Evolutionary conservation across 345 rosid genomes (phyloP), one percentile per base, ranked within the genome.

Genomic region (Aquilaria sinensis): DNA sequence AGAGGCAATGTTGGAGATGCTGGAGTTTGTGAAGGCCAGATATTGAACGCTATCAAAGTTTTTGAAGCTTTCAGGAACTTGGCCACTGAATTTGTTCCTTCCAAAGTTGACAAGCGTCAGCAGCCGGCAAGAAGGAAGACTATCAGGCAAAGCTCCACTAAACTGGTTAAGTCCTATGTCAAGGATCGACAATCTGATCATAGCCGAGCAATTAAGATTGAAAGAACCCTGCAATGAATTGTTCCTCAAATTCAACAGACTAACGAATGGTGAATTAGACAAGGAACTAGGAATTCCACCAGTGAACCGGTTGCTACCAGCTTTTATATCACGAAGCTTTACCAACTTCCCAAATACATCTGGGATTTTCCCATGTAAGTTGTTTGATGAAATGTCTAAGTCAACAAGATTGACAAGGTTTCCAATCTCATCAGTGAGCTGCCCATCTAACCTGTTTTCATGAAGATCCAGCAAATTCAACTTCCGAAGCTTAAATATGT

Each of bases 231-330:
- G 65, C 62, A 87, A 64, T 0, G 88, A 79, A 51, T 87, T 87
- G 65, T 87, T 87, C 79, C 89, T 72, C 70, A 85, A 57, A 68
- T 80, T 83, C 60, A 88, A 83, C 56, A 77, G 63, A 51, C 63
- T 72, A 68, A 88, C 74, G 2, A 67, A 61, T 1, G 66, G 65
- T 2, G 87, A 85, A 69, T 74, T 81, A 10, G 83, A 75, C 67
- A 88, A 63, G 9, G 96, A 74, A 30, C 2, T 7, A 11, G 96
- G 96, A 47, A 88, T 72, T 1, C 72, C 63, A 51, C 91, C 87
- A 10, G 9, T 56, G 70, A 87, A 83, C 2, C 6, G 12, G 60
- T 87, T 87, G 13, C 76, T 63, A 56, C 73, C 74, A 11, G 72
- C 87, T 15, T 74, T 9, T 7, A 88, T 72, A 62, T 52, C 72